phyloP scores from a whole-genome alignment of 306 rosid species.

The Castanea sativa region DNA sequence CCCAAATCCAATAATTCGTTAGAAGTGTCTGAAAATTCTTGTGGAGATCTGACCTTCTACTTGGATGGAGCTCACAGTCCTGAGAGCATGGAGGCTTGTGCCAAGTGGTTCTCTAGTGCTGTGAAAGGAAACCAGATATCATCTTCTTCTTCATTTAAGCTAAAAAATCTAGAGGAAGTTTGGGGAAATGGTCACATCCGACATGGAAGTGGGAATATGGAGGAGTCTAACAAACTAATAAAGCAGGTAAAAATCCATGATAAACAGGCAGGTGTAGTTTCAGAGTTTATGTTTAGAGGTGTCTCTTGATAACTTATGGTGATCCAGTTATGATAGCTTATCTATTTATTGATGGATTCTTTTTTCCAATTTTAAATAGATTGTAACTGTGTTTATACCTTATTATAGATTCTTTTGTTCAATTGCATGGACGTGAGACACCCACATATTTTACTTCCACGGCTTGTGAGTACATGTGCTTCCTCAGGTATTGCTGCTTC shows the following conservation, averaged over 20 bases:
- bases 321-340: neutral
- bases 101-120: constrained; percentile 48
- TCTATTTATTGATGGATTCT: neutral
- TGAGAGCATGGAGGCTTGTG: constrained; percentile 76
- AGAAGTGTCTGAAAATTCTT: constrained; percentile 28
- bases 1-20: constrained; percentile 26
- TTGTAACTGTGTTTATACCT: constrained; percentile 9
- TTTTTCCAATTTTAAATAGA: neutral
- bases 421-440: constrained; percentile 79
- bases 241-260: constrained; percentile 38
- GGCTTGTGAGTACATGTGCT: constrained; percentile 58
- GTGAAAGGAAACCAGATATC: constrained; percentile 28
- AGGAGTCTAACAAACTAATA: constrained; percentile 33
- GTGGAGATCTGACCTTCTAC: constrained; percentile 64
- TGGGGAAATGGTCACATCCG: constrained; percentile 32
- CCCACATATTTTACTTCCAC: constrained; percentile 66
- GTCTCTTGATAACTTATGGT: neutral
- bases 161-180: constrained; percentile 24
- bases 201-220: constrained; percentile 21
- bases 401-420: constrained; percentile 70
- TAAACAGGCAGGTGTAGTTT: constrained; percentile 11
- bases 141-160: constrained; percentile 21
- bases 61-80: constrained; percentile 93
- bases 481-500: constrained; percentile 57
- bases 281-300: neutral